These are phyloP conservation scores for Pseudomassariella vexata DNA, from an alignment of 2,329 filamentous ascomycete species.

Conservation along the genomic window DNA sequence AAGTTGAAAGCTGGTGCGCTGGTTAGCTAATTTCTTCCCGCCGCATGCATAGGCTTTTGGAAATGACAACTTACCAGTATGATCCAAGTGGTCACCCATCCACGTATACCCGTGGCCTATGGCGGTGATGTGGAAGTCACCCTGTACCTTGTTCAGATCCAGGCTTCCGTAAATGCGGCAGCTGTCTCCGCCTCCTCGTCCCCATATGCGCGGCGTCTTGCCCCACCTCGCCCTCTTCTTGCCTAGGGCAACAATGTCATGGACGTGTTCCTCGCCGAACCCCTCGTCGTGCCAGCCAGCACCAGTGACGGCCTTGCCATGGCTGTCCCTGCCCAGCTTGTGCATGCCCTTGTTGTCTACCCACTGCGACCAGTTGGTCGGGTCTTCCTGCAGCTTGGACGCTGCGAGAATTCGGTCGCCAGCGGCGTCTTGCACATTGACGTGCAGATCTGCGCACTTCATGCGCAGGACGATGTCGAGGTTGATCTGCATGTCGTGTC, in stretches of 20 bases:
- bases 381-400: constrained; percentile 65
- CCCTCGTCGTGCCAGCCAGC: constrained; percentile 63
- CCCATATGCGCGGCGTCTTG: constrained; percentile 67
- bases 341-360: constrained; percentile 63
- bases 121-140: constrained; percentile 96
- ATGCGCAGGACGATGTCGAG: constrained; percentile 89
- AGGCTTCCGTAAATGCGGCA: constrained; percentile 88
- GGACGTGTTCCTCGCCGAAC: constrained; percentile 76
- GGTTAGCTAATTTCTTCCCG: constrained; percentile 14
- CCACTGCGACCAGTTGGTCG: constrained; percentile 80
- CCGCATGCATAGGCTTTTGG: not conserved
- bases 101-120: constrained; percentile 92
- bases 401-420: constrained; percentile 87
- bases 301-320: constrained; percentile 50
- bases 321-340: constrained; percentile 47
- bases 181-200: constrained; percentile 50
- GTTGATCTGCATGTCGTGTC: constrained; percentile 87
- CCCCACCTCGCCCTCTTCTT: constrained; percentile 59
- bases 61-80: constrained; percentile 54
- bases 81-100: constrained; percentile 73
- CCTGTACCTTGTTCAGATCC: constrained; percentile 93
- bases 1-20: constrained; percentile 80
- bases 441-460: constrained; percentile 80
- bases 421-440: constrained; percentile 94
- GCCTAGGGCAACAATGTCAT: constrained; percentile 76